Evolutionary conservation across 2,329 filamentous ascomycete genomes (phyloP), one percentile per base, ranked within the genome.

Genomic region (Cytospora schulzeri): DNA sequence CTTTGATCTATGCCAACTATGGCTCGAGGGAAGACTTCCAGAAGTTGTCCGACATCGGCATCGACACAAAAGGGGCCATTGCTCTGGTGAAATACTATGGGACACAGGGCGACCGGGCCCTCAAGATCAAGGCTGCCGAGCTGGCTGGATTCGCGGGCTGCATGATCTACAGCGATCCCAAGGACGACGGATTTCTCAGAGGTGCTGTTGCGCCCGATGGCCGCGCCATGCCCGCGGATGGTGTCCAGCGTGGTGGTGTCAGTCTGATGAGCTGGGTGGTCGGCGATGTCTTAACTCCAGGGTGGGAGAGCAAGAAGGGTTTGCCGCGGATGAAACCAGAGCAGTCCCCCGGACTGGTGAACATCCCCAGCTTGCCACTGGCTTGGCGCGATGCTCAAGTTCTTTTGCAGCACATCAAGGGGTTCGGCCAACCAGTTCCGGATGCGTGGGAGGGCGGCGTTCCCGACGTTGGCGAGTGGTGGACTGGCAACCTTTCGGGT

Each of bases 101-200:
- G 38, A 86, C 87, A 1, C 87, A 94, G 72, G 80, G 79, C 2
- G 91, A 96, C 73, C 81, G 85, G 7, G 91, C 87, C 1, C 78
- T 96, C 70, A 97, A 98, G 76, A 85, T 99, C 71, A 96, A 94
- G 77, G 91, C 91, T 12, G 95, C 95, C 1, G 91, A 97, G 76
- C 75, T 92, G 70, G 91, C 91, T 17, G 95, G 95, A 1, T 95
- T 93, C 68, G 87, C 84, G 2, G 95, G 94, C 17, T 96, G 92
- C 71, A 85, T 99, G 63, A 91, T 97, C 64, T 99, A 97, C 79
- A 96, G 90, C 59, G 95, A 98, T 73, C 94, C 94, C 0, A 83
- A 84, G 1, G 90, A 97, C 58, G 91, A 96, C 73, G 93, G 93
- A 1, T 95, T 93, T 71, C 76, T 85, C 31, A 85, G 86, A 69